Conservation (phyloP, 176 grass and related monocot species). For the Tillandsia fasciculata region DNA sequence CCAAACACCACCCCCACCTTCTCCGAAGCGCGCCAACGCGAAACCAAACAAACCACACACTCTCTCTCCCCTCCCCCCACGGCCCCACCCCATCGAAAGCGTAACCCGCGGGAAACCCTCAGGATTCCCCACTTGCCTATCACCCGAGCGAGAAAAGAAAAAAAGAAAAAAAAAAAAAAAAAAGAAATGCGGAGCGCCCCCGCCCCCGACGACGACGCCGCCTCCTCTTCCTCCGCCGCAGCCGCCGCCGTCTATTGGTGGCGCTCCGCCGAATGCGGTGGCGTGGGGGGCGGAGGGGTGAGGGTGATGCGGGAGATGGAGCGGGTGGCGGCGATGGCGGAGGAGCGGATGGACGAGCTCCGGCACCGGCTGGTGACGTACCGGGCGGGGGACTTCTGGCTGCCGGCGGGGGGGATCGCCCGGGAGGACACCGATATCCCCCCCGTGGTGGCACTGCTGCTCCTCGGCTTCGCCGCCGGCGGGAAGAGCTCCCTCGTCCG, state of each 20-base stretch:
- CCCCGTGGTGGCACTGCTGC: slow-evolving; percentile 9
- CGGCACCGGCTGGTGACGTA: slow-evolving; percentile 19
- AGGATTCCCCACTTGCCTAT: too few species aligned
- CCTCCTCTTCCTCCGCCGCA: neutral
- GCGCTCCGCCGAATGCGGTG: neutral
- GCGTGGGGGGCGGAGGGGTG: neutral
- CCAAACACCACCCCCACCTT: too few species aligned
- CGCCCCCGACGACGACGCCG: too few species aligned
- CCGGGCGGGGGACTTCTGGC: slow-evolving; percentile 22
- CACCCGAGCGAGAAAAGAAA: too few species aligned
- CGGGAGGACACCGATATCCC: slow-evolving; percentile 24
- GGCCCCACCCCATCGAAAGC: too few species aligned
- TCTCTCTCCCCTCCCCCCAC: too few species aligned
- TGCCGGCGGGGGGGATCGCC: slow-evolving; percentile 17
- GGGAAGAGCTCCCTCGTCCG: slow-evolving; percentile 19
- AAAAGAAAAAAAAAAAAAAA: too few species aligned
- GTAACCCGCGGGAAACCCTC: too few species aligned
- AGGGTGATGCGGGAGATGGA: slow-evolving; percentile 18
- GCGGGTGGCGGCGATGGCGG: slow-evolving; percentile 8
- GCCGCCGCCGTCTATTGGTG: neutral
- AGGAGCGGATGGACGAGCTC: slow-evolving; percentile 16
- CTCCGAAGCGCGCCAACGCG: too few species aligned
- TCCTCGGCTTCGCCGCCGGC: slow-evolving; percentile 11
- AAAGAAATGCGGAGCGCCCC: too few species aligned
- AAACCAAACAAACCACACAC: too few species aligned